Base-by-base conservation (phyloP, 202 grass and related monocot genomes). In the Hordeum pubiflorum region DNA sequence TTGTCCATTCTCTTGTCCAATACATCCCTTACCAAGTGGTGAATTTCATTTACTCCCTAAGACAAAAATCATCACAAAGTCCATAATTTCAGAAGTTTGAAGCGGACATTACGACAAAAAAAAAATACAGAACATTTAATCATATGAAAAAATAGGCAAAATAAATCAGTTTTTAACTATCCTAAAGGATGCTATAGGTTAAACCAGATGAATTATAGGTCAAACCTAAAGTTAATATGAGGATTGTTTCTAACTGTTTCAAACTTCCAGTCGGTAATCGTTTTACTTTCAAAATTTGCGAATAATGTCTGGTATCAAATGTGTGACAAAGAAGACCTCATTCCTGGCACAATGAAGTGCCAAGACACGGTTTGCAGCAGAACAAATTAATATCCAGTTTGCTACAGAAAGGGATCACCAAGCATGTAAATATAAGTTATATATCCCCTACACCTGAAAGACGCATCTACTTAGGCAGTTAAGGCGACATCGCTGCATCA, bases 1-100 rank as follows among this genome's bases (percentile, higher is more conserved):
- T 4, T 76, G 33, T 8, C 8, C 75, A 86, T 86, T 83, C 75
- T 86, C 34, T 63, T 58, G 26, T 86, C 75, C 80, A 89, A 38
- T 58, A 74, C 40, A 80, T 75, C 54, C 62, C 18, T 79, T 18
- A 86, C 55, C 3, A 83, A 12, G 48, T 57, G 7, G 26, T 52
- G 24, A 72, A 72, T 72, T 2, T 31, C 3, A 29, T 5, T 18
- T 72, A 72, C 24, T 17, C 69, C 69, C 69, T 72, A 52, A 72
- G 27, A 52, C 7, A 72, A 27, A 18, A 72, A 72, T n/a, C 69
- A 52, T 32, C 43, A 52, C 7, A 9, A 72, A 72, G 9, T 72
- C 43, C 43, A 72, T 2, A 72, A 72, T 13, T 48, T 50, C 41
- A 72, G 69, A 72, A 31, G 27, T 58, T 58, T 11, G 9, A 20